phyloP scores from a whole-genome alignment of 768 basidiomycete species.

The Russula emetica region DNA sequence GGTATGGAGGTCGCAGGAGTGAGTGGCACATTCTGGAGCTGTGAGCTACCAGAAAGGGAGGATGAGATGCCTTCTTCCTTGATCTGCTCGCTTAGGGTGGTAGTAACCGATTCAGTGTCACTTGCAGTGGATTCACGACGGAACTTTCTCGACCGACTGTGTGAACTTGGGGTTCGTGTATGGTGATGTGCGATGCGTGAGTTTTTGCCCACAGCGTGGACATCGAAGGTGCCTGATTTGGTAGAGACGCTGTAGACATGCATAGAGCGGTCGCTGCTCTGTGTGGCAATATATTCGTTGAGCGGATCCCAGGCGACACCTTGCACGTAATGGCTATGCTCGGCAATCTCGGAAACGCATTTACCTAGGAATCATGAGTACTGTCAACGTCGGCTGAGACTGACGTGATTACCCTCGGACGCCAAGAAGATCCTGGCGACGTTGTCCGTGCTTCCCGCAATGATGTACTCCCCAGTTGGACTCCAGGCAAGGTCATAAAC shows the following conservation, averaged over 20 bases:
- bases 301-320: constrained; percentile 99
- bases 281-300: constrained; percentile 96
- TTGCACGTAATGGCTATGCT: constrained; percentile 96
- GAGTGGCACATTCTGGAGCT: constrained; percentile 42
- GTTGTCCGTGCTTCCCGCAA: constrained; percentile 97
- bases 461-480: constrained; percentile 87
- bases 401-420: constrained; percentile 41
- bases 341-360: constrained; percentile 84
- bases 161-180: constrained; percentile 61
- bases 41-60: constrained; percentile 31
- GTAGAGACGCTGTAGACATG: constrained; percentile 84
- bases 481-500: constrained; percentile 99
- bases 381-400: constrained; percentile 1
- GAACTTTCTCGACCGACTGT: constrained; percentile 54
- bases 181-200: constrained; percentile 69
- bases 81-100: constrained; percentile 50
- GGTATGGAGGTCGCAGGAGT: constrained; percentile 67
- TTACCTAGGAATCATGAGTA: constrained; percentile 50
- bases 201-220: constrained; percentile 88
- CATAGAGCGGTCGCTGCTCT: constrained; percentile 94
- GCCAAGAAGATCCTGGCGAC: constrained; percentile 80
- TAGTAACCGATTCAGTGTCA: constrained; percentile 63
- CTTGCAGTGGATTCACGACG: constrained; percentile 71
- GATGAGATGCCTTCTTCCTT: constrained; percentile 45
- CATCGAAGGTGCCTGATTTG: constrained; percentile 79